Evolutionary conservation across 768 basidiomycete genomes (phyloP).

Genomic region (Amanita exitialis): DNA sequence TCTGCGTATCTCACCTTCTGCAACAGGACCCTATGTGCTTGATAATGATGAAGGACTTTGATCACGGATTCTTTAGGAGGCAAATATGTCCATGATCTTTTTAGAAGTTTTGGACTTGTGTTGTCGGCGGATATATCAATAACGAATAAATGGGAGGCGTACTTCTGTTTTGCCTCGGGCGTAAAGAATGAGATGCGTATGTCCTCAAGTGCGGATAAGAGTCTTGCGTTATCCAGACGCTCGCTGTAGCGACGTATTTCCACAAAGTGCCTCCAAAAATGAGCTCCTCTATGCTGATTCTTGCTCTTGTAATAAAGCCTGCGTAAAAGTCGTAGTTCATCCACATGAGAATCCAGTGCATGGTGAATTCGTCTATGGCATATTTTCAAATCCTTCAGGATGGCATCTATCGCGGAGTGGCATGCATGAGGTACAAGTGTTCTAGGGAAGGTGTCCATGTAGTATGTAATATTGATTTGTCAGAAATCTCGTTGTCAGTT

Average conservation of each 20-base stretch:
- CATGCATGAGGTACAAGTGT: constrained; percentile 16
- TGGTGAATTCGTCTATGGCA: constrained; percentile 42
- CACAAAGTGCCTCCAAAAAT: constrained; percentile 60
- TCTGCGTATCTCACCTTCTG: constrained; percentile 25
- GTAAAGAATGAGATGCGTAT: constrained; percentile 47
- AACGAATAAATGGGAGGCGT: constrained; percentile 10
- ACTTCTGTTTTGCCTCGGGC: constrained; percentile 25
- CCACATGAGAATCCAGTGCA: constrained; percentile 27
- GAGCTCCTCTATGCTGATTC: constrained; percentile 61
- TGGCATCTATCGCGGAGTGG: constrained; percentile 37
- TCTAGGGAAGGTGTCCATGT: constrained; percentile 12
- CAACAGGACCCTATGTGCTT: constrained; percentile 26
- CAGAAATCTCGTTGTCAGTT: neutral
- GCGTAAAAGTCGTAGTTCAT: constrained; percentile 52
- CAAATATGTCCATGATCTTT: constrained; percentile 54
- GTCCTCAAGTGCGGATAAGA: constrained; percentile 21
- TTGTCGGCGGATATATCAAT: neutral
- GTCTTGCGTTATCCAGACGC: constrained; percentile 21
- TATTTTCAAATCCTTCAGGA: constrained; percentile 51
- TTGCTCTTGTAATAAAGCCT: constrained; percentile 71
- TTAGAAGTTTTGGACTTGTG: constrained; percentile 39
- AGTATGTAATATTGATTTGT: constrained; percentile 1
- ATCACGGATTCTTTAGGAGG: constrained; percentile 31
- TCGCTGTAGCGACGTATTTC: constrained; percentile 50
- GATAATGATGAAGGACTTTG: constrained; percentile 25